A percentile compares a stretch with the other conserved stretches of the same genome.
phyloP scores from a whole-genome alignment of 305 asterid genomes.

The Caryopteris hybrid region DNA sequence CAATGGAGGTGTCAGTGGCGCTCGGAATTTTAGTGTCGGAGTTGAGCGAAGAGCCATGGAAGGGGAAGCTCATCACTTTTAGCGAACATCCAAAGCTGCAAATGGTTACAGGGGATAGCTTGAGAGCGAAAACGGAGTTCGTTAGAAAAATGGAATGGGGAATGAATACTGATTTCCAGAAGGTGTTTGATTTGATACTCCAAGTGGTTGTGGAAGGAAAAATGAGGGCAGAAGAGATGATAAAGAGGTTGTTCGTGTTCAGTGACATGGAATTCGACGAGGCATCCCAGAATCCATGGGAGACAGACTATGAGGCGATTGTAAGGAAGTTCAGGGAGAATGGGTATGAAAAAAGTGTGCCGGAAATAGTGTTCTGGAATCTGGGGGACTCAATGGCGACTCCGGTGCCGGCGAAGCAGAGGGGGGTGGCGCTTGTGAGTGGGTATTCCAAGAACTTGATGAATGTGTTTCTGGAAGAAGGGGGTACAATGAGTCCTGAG shows the following conservation, averaged over 20 bases:
- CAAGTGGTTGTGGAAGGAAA: slow-evolving; percentile 28
- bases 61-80: slow-evolving; percentile 39
- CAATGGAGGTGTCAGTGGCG: slow-evolving; percentile 35
- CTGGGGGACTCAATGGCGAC: too few species aligned
- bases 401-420: too few species aligned
- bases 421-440: too few species aligned
- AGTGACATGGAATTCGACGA: slow-evolving; percentile 39
- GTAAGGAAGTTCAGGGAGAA: too few species aligned
- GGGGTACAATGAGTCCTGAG: too few species aligned
- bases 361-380: too few species aligned
- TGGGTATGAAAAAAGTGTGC: too few species aligned
- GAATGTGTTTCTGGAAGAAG: too few species aligned
- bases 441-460: too few species aligned
- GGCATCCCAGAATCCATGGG: slow-evolving; percentile 23
- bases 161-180: slow-evolving; percentile 25
- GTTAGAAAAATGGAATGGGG: slow-evolving; percentile 27
- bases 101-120: slow-evolving; percentile 16
- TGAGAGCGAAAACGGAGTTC: slow-evolving; percentile 17
- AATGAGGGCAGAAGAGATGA: slow-evolving; percentile 32
- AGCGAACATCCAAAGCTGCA: slow-evolving; percentile 26
- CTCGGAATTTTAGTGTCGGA: slow-evolving; percentile 43
- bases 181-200: slow-evolving; percentile 40
- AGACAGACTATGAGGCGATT: slow-evolving; percentile 35
- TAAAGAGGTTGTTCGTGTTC: slow-evolving; percentile 42
- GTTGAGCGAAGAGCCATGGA: slow-evolving; percentile 39